Percentiles rank a stretch among this genome's conserved stretches.
Conservation (phyloP, 257 asterid species). For the Buddleja alternifolia region DNA sequence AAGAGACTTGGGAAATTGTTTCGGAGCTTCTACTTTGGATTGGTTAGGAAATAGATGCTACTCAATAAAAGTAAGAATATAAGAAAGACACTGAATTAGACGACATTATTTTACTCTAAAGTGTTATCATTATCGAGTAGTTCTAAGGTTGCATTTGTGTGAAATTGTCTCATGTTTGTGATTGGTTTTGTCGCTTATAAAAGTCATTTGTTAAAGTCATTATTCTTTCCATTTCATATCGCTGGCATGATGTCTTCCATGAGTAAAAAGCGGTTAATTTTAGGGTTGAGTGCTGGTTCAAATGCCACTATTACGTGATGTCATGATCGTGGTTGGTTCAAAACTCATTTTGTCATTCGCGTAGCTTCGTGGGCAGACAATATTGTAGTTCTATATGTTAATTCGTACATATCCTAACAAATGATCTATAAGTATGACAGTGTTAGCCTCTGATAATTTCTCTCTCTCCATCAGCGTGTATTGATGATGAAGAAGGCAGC, state of each 20-base stretch:
- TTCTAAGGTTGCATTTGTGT: neutral
- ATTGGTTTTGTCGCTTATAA: too few species aligned
- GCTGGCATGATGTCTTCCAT: too few species aligned
- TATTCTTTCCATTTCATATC: too few species aligned
- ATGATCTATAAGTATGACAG: neutral
- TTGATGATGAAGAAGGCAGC: conserved; percentile 43
- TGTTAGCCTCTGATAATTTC: conserved; percentile 3
- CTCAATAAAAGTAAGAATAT: neutral
- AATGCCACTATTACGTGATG: neutral
- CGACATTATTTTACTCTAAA: neutral
- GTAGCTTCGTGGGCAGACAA: too few species aligned
- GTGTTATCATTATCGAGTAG: neutral
- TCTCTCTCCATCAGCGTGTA: conserved; percentile 43
- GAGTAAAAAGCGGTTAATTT: neutral
- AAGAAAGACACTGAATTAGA: neutral
- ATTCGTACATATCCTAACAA: neutral
- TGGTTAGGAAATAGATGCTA: neutral
- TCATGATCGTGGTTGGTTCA: neutral
- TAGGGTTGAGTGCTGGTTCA: neutral
- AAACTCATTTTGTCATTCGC: neutral
- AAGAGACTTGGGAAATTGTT: neutral
- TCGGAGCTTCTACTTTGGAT: neutral
- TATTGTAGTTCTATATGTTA: neutral
- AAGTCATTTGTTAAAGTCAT: too few species aligned
- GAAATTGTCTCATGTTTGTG: too few species aligned